phyloP scores from a whole-genome alignment of 2,329 filamentous ascomycete species.

The Fonsecaea erecta region DNA sequence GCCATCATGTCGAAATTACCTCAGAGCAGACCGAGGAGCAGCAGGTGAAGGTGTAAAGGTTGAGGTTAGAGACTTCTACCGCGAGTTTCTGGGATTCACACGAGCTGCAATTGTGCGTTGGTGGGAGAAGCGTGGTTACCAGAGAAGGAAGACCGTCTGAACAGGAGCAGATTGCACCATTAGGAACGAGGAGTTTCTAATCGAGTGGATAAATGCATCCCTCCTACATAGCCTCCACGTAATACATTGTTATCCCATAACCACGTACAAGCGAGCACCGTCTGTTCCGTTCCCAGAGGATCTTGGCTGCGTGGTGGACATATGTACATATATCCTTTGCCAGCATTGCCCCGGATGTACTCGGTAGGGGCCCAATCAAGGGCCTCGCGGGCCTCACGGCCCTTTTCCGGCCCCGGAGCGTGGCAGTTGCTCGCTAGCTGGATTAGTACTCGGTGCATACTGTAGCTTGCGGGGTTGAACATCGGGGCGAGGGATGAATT shows the following conservation, averaged over 20 bases:
- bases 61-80: background rate
- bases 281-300: no score
- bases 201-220: background rate
- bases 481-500: background rate
- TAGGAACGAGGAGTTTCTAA: no score
- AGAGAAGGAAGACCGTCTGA: background rate
- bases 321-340: no score
- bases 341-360: no score
- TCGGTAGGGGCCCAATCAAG: no score
- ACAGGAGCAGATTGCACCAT: background rate
- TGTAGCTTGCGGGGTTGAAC: background rate
- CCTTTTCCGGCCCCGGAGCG: background rate
- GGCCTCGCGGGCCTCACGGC: background rate
- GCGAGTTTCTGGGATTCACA: background rate
- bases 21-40: slow-evolving; percentile 6
- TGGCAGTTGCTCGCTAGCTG: background rate
- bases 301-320: no score
- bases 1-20: slow-evolving; percentile 20
- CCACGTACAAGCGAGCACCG: no score
- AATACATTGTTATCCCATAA: background rate
- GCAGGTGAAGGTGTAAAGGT: slow-evolving; percentile 11
- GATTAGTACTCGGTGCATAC: background rate
- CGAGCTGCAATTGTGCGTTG: background rate
- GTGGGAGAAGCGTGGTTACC: background rate
- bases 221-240: background rate